Evolutionary conservation across 768 basidiomycete genomes (phyloP), one percentile per base, ranked within the genome.

Genomic region (Pisolithus microcarpus): DNA sequence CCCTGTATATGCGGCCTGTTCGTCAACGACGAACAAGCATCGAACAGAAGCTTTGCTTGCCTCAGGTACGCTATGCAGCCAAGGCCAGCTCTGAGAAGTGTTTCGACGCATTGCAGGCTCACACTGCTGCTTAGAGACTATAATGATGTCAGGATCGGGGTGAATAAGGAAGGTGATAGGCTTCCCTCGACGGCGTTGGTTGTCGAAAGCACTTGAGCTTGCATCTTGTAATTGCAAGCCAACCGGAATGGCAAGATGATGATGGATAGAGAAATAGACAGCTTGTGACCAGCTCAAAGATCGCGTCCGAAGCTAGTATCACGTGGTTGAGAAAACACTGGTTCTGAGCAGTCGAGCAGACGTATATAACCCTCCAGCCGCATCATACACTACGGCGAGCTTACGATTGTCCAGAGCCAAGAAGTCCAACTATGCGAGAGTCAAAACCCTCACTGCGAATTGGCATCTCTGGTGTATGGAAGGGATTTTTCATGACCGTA

Each of bases 391-490:
- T 28, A 40, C 34, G 38, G 48, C 43, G 4, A 15, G 45, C 10
- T 62, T 46, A 65, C 48, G 53, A 48, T 58, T 61, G 54, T 21
- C 70, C 66, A 26, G 51, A 70, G 11, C 81, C 82, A 60, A 87
- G 75, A 43, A 91, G 68, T 7, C 78, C 63, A 9, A 75, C 70
- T 47, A 90, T 81, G 42, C 82, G 78, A 50, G 70, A 70, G 61
- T 98, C 95, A 62, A 98, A 98, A 16, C 80, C 82, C 58, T 92
- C 90, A 40, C 77, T 91, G 43, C 96, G 81, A 57, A 98, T 93
- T 2, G 96, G 96, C 95, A 98, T 99, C 66, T 98, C 96, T n/a
- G 88, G 89, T 5, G 92, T 95, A 67, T 98, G 92, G 69, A 99
- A 99, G 1, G 96, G 96, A 63, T 97, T 97, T 75, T 98, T 97